These are phyloP conservation scores for Dactylorhiza incarnata DNA, from an alignment of 106 monocot species.

Conservation along the genomic window DNA sequence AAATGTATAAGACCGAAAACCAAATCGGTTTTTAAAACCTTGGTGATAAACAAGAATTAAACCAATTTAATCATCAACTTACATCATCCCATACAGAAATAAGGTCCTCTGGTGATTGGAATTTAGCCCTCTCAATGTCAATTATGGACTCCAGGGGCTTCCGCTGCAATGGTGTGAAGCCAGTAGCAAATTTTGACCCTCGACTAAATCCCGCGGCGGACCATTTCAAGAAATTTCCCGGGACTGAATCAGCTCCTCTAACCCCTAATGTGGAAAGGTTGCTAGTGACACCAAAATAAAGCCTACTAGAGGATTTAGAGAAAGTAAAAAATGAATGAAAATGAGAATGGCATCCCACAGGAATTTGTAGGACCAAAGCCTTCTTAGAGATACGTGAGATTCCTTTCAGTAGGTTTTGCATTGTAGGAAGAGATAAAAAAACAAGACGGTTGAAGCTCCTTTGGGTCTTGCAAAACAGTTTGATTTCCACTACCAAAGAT, in stretches of 20 bases:
- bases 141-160: slow-evolving; percentile 78
- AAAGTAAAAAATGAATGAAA: neutral
- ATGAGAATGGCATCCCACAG: neutral
- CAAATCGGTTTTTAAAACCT: too few relatives aligned
- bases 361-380: neutral
- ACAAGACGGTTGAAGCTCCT: neutral
- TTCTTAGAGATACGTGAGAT: neutral
- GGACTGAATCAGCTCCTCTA: neutral
- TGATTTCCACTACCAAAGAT: neutral
- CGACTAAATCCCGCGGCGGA: slow-evolving; percentile 26
- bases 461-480: neutral
- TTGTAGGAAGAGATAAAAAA: neutral
- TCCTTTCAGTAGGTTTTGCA: neutral
- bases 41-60: neutral
- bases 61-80: slow-evolving; percentile 9
- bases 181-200: slow-evolving; percentile 65
- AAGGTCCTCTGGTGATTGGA: slow-evolving; percentile 51
- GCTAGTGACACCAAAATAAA: neutral
- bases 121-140: slow-evolving; percentile 51
- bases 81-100: slow-evolving; percentile 88
- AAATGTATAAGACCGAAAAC: too few relatives aligned
- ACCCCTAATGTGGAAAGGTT: neutral
- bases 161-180: slow-evolving; percentile 67
- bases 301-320: neutral
- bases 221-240: slow-evolving; percentile 18